Percentiles rank a stretch among this genome's conserved stretches.
Evolutionary conservation across 2,329 filamentous ascomycete species (phyloP).

Genomic region (Colletotrichum horii): DNA sequence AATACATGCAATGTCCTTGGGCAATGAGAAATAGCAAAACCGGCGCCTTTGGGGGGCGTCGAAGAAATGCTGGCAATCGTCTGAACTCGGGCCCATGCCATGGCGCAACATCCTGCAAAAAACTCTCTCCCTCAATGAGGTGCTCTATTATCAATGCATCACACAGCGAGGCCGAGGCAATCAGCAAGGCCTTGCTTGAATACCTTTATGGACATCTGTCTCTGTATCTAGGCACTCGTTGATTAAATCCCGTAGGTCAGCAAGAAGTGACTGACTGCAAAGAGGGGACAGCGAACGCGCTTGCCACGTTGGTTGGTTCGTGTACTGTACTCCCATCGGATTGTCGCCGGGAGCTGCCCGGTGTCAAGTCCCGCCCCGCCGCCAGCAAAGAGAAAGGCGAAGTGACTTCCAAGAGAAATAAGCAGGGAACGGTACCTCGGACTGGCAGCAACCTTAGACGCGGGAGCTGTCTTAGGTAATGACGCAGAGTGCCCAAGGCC

Average conservation of each 20-base stretch:
- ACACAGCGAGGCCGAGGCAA: neutral
- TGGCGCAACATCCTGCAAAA: neutral
- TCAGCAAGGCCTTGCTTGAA: neutral
- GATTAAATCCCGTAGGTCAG: neutral
- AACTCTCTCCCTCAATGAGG: neutral
- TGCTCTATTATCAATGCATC: neutral
- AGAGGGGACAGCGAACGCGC: neutral
- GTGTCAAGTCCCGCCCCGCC: neutral
- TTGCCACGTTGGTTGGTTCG: neutral
- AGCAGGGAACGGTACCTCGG: neutral
- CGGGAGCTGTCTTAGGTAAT: neutral
- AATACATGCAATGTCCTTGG: neutral
- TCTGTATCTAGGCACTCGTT: neutral
- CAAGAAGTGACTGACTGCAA: neutral
- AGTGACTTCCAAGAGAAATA: neutral
- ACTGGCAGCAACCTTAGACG: neutral
- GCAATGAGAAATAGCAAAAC: neutral
- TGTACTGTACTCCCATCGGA: neutral
- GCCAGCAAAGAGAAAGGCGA: neutral
- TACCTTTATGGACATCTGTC: neutral
- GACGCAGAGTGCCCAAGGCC: neutral
- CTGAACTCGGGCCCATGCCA: conserved; percentile 7
- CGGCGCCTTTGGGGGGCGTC: neutral
- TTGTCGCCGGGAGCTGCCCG: neutral
- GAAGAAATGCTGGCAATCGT: neutral